Evolutionary conservation across 768 basidiomycete genomes (phyloP), one percentile per base, ranked within the genome.

Genomic region (Boletus rubescentipes): DNA sequence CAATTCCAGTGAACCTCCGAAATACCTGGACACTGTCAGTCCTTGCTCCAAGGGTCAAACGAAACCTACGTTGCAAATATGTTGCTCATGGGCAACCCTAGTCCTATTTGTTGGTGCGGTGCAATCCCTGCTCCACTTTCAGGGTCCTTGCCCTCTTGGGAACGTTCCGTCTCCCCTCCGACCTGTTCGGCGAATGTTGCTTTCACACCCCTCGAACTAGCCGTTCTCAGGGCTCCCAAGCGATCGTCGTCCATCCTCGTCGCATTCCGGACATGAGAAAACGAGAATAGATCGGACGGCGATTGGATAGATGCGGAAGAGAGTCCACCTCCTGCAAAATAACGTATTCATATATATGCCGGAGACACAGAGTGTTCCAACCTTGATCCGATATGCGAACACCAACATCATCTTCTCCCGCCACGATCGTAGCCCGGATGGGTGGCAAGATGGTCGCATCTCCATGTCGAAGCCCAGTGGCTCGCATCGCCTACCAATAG

Each of bases 311-410:
- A 72, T 8, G 78, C 65, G 18, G 74, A 77, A 40, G 73, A 66
- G 9, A 94, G 77, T 2, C 92, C 91, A 4, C 91, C 89, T 35
- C 91, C 93, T 88, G 65, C 5, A 46, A 59, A 41, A 26, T 37
- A 58, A 60, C 51, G 46, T 48, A 55, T 10, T 47, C 30, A 30
- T 20, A 40, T 15, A 8, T 23, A 18, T 16, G 20, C 23, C 34
- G 9, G 37, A n/a, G 23, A 20, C 11, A 45, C 35, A 14, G 32
- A n/a, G 35, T 37, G 37, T 21, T 38, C 62, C 42, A 50, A 86
- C 92, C 93, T 82, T 91, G 85, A 66, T 96, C 93, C n/a, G 92
- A 93, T 73, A 96, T 87, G 36, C 93, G 86, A 46, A 96, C 80
- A 7, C 83, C 79, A 42, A 96, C 80, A 46, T 90, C 82, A 47